Conservation (phyloP, 305 asterid genomes). For the Ruellia speciosa region DNA sequence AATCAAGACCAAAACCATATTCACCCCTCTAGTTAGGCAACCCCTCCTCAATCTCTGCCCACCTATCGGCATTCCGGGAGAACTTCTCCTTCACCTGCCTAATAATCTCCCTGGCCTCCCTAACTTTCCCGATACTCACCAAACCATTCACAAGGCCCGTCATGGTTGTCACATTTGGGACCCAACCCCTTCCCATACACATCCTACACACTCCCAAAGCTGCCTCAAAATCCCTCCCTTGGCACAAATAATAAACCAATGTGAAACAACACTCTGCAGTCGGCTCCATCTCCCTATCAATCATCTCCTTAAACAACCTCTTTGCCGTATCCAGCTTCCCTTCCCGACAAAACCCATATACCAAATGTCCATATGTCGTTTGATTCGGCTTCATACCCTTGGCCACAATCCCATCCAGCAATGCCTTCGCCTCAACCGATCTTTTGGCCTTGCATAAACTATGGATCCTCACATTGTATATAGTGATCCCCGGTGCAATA, state of each 20-base stretch:
- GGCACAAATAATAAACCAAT: slow-evolving; percentile 48
- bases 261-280: slow-evolving; percentile 52
- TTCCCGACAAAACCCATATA: slow-evolving; percentile 60
- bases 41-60: slow-evolving; percentile 67
- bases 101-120: slow-evolving; percentile 58
- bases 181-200: slow-evolving; percentile 54
- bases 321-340: slow-evolving; percentile 55
- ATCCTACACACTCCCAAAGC: slow-evolving; percentile 44
- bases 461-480: slow-evolving; percentile 55
- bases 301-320: slow-evolving; percentile 50
- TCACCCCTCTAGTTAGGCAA: slow-evolving; percentile 29
- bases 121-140: slow-evolving; percentile 42
- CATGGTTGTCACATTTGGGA: slow-evolving; percentile 58
- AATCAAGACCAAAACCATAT: neutral
- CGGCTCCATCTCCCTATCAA: slow-evolving; percentile 33
- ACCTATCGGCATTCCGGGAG: slow-evolving; percentile 37
- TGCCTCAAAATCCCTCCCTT: slow-evolving; percentile 48
- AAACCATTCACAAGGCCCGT: slow-evolving; percentile 62
- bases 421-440: slow-evolving; percentile 63
- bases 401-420: slow-evolving; percentile 49
- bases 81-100: slow-evolving; percentile 52
- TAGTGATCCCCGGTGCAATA: slow-evolving; percentile 34
- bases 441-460: slow-evolving; percentile 68
- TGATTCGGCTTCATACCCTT: slow-evolving; percentile 48
- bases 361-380: slow-evolving; percentile 47